These are phyloP conservation scores for Phyllosticta ampelicida DNA, from an alignment of 2,329 filamentous ascomycete species.

Conservation along the genomic window DNA sequence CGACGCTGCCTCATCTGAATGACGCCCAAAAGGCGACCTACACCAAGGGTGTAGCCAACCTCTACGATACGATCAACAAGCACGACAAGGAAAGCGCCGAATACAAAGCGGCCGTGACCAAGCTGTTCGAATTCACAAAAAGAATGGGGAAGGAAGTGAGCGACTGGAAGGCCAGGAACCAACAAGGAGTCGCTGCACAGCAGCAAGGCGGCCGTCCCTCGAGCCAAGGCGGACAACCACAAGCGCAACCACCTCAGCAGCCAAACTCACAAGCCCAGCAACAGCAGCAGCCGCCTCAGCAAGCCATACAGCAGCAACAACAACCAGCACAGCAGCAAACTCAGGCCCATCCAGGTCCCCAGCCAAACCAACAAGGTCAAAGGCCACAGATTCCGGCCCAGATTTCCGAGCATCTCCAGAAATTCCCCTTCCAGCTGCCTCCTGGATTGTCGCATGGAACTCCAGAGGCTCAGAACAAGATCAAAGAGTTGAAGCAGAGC, in stretches of 20 bases:
- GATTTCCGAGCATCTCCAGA: constrained; percentile 27
- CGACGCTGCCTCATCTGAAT: constrained; percentile 39
- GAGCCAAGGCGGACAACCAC: neutral
- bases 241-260: constrained; percentile 16
- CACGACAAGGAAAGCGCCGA: constrained; percentile 39
- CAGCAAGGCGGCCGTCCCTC: constrained; percentile 24
- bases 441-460: constrained; percentile 21
- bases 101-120: constrained; percentile 39
- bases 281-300: constrained; percentile 10
- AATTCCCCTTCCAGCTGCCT: constrained; percentile 25
- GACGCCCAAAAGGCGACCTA: constrained; percentile 47
- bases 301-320: constrained; percentile 17
- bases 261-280: constrained; percentile 9
- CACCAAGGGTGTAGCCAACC: constrained; percentile 40
- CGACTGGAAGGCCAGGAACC: constrained; percentile 5
- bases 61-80: constrained; percentile 44
- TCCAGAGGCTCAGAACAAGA: constrained; percentile 24
- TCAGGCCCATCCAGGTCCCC: constrained; percentile 23
- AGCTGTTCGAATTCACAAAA: constrained; percentile 33
- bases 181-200: constrained; percentile 37
- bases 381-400: constrained; percentile 19
- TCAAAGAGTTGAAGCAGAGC: constrained; percentile 25
- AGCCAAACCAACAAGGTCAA: constrained; percentile 11
- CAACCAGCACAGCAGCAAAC: constrained; percentile 1
- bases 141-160: constrained; percentile 9